phyloP scores from a whole-genome alignment of 129 eudicot species.

The Helianthus tuberosus region DNA sequence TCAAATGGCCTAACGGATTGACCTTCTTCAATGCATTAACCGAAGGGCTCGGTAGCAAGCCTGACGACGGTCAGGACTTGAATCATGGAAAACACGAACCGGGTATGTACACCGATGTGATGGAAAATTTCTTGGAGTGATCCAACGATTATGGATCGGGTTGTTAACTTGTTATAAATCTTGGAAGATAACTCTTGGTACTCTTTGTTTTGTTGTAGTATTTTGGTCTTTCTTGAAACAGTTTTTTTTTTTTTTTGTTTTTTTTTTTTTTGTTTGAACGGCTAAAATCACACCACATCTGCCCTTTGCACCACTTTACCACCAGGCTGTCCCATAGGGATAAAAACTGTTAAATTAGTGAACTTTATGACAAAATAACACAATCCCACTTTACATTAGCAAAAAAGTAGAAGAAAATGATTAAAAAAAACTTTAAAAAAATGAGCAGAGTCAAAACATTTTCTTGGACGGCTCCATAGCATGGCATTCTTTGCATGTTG shows the following conservation, averaged over 20 bases:
- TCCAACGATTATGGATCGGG: constrained; percentile 1
- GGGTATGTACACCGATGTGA: constrained; percentile 80
- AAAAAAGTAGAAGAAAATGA: constrained; percentile 16
- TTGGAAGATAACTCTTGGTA: constrained; percentile 32
- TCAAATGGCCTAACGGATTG: constrained; percentile 95
- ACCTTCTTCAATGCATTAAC: constrained; percentile 75
- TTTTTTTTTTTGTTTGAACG: no score
- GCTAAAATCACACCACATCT: no score
- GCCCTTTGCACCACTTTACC: no score
- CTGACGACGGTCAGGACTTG: constrained; percentile 39
- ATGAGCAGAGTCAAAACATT: constrained; percentile 12
- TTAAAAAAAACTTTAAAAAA: constrained; percentile 20
- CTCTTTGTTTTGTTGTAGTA: constrained; percentile 25
- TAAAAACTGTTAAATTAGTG: constrained; percentile 3
- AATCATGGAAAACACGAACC: constrained; percentile 55
- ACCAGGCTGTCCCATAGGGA: no score
- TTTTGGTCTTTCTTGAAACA: constrained; percentile 16
- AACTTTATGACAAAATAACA: constrained; percentile 18
- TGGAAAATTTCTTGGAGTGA: constrained; percentile 92
- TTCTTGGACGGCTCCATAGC: constrained; percentile 57
- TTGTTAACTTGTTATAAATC: constrained; percentile 31
- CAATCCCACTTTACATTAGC: constrained; percentile 29
- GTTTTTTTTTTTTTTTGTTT: background rate
- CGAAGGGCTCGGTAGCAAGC: constrained; percentile 60
- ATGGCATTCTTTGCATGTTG: constrained; percentile 65